Base-by-base conservation (phyloP, 2,329 filamentous ascomycete species). In the Alternaria brassicae region DNA sequence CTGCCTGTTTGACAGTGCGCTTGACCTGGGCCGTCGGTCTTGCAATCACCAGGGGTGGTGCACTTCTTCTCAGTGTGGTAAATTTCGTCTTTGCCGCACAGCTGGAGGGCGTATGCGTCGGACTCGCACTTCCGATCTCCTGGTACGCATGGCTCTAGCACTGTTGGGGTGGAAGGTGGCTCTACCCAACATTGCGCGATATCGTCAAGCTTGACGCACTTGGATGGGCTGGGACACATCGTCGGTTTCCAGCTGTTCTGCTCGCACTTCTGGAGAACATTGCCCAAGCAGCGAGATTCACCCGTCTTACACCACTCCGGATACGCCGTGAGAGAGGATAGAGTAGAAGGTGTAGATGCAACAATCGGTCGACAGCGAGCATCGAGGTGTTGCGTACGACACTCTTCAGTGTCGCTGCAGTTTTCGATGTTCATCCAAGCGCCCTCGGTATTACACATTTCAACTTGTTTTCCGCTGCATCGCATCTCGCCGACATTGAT, bases 21-120 rank as follows among this genome's bases (percentile, higher is more conserved):
- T n/a, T 36, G 23, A 1, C 52, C 53, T 32, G 19, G 45, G 17
- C 25, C 6, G 13, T 56, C 45, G 6, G 42, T 52, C 15, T 41
- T 55, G 52, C 57, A 60, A 28, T 59, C 56, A 13, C 40, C 53
- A 12, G 40, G 48, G 5, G 39, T 42, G 30, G 25, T 25, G 40
- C 53, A 60, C 27, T 56, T 60, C 27, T 48, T 52, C 32, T 56
- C 25, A 9, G 30, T 53, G 21, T 37, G 28, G 34, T 23, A 60
- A 13, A 28, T 19, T 6, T 41, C 23, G 12, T 52, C 39, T 23
- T 44, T 32, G 17, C 45, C 53, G 48, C 57, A 60, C 0, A 48
- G 30, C 3, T 48, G 21, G 2, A 57, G 48, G 13, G 40, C 45
- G 27, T 61, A 57, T 27, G 17, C 19, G 36, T 53, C 42, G 3